These are phyloP conservation scores for Xylaria grammica DNA, from an alignment of 495 filamentous ascomycete genomes.

Conservation along the genomic window DNA sequence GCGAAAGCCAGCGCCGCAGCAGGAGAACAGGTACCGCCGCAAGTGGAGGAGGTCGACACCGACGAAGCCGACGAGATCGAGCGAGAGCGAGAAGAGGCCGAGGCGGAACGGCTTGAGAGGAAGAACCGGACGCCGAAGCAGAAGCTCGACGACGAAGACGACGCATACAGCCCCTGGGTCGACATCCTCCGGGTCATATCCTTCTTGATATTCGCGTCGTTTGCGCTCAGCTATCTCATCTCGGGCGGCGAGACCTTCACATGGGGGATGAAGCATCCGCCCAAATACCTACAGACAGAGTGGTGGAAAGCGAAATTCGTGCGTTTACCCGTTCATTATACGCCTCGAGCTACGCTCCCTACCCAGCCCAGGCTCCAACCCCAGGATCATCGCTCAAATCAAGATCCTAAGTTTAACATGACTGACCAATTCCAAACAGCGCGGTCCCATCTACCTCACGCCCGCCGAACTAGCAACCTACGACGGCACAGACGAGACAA, in stretches of 20 bases:
- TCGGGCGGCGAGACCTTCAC: constrained; percentile 69
- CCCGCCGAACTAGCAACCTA: constrained; percentile 72
- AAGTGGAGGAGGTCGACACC: constrained; percentile 35
- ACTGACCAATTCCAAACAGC: constrained; percentile 13
- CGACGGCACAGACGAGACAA: constrained; percentile 74
- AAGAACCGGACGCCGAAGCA: constrained; percentile 31
- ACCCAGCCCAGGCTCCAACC: too few relatives aligned
- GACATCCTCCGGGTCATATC: constrained; percentile 79
- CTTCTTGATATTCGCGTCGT: constrained; percentile 70
- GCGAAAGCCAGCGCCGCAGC: constrained; percentile 25
- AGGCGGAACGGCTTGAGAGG: constrained; percentile 28
- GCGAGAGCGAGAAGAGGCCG: constrained; percentile 23
- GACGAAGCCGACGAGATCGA: constrained; percentile 35
- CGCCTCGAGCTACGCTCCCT: too few relatives aligned
- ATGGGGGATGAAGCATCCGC: constrained; percentile 61
- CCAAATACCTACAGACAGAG: constrained; percentile 68
- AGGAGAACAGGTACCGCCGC: constrained; percentile 14
- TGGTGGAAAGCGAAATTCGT: constrained; percentile 69
- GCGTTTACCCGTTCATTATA: constrained; percentile 28
- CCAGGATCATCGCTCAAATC: background rate
- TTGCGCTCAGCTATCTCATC: constrained; percentile 78
- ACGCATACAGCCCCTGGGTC: constrained; percentile 49
- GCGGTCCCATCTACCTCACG: constrained; percentile 64
- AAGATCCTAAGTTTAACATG: background rate
- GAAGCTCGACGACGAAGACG: constrained; percentile 49